phyloP scores from a whole-genome alignment of 2,329 filamentous ascomycete genomes.

The Pleurostoma richardsiae region DNA sequence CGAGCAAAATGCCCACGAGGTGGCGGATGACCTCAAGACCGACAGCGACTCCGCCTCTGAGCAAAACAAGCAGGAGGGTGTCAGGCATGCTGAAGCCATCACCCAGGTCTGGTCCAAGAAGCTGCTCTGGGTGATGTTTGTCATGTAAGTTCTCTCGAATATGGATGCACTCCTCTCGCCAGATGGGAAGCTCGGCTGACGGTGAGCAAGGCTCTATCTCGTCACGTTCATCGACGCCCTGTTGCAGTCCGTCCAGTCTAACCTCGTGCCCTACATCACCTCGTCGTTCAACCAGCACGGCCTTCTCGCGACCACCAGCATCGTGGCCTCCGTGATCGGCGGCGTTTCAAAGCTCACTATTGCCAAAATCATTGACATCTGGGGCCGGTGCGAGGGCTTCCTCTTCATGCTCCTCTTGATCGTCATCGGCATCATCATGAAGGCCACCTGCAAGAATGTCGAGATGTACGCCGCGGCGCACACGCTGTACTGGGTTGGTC shows the following conservation, averaged over 20 bases:
- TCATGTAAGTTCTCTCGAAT: background rate
- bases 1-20: too few relatives aligned
- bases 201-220: slow-evolving; percentile 30
- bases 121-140: background rate
- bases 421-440: slow-evolving; percentile 44
- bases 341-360: slow-evolving; percentile 22
- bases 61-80: slow-evolving; percentile 1
- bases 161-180: background rate
- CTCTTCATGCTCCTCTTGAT: slow-evolving; percentile 22
- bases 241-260: slow-evolving; percentile 27
- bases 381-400: slow-evolving; percentile 29
- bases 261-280: slow-evolving; percentile 25
- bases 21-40: background rate
- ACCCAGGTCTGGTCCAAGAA: background rate
- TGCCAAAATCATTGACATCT: slow-evolving; percentile 32
- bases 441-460: slow-evolving; percentile 49
- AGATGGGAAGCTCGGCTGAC: background rate
- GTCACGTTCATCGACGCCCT: slow-evolving; percentile 37
- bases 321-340: slow-evolving; percentile 31
- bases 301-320: slow-evolving; percentile 36
- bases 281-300: slow-evolving; percentile 37
- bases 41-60: background rate
- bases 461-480: slow-evolving; percentile 32
- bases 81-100: slow-evolving; percentile 3
- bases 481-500: background rate